Conservation (phyloP, 192 early-diverging fungal species). For the Rhizophagus prolifer region DNA sequence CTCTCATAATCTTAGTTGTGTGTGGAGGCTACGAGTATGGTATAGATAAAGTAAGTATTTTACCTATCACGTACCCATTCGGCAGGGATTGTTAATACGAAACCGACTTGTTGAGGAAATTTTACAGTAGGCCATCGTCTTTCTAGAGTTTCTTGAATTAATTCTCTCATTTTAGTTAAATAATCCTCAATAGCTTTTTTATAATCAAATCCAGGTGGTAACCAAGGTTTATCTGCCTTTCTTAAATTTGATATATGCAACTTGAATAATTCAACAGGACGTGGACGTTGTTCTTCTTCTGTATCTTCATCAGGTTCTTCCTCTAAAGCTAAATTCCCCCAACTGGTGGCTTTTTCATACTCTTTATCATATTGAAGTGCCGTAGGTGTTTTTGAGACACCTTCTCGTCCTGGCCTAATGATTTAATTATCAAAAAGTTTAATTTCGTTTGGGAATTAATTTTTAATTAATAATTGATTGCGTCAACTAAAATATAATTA, state of each 20-base stretch:
- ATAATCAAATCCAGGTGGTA: not conserved
- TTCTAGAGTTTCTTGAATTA: not conserved
- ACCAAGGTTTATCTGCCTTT: slow-evolving; percentile 5
- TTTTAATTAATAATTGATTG: not conserved
- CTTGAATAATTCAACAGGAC: slow-evolving; percentile 29
- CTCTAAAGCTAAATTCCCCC: slow-evolving; percentile 14
- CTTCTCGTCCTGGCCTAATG: slow-evolving; percentile 8
- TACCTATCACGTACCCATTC: slow-evolving; percentile 5
- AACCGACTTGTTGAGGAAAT: slow-evolving; percentile 14
- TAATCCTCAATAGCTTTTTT: slow-evolving; percentile 22
- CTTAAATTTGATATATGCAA: slow-evolving; percentile 21
- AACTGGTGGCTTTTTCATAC: not conserved
- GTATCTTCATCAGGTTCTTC: slow-evolving; percentile 4
- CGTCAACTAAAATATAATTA: not conserved
- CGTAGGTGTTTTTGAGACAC: slow-evolving; percentile 5
- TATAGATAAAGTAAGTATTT: not conserved
- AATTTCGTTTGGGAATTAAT: no score
- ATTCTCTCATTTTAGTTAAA: slow-evolving; percentile 11
- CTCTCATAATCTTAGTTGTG: slow-evolving; percentile 7
- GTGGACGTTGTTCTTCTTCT: not conserved
- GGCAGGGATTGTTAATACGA: slow-evolving; percentile 14
- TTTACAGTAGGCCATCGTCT: not conserved
- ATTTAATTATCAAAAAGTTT: not conserved
- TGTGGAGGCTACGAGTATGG: not conserved
- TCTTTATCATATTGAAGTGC: slow-evolving; percentile 22